Base-by-base conservation (phyloP, 352 stramenopile genomes). In the Halophytophthora polymorphica region DNA sequence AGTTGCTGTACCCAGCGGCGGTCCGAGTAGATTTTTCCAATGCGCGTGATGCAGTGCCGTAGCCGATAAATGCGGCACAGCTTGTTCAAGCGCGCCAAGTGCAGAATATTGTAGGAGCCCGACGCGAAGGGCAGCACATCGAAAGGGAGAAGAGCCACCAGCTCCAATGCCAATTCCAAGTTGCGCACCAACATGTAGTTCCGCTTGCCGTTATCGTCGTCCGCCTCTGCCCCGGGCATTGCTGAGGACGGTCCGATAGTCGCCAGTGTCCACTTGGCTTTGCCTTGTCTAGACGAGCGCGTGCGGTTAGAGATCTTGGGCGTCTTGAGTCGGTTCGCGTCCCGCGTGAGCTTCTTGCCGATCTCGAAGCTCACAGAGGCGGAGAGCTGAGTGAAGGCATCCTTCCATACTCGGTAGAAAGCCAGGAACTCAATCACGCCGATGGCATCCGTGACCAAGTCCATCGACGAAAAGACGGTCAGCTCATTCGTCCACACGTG, bases 21-120 rank as follows among this genome's bases (percentile, higher is more conserved):
- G 11, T 78, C 64, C 8, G 75, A 79, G 36, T 87, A 85, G 41
- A 88, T 79, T 1, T 55, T 71, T 1, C 57, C 53, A 18, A 90
- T 45, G 12, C 69, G 66, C 13, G 61, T 53, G 2, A 89, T 25
- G n/a, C 64, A 77, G 0, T 56, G 43, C 1, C 21, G 39, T 12
- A 90, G 28, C 15, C 73, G 66, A 41, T 83, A 77, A 14, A 81
- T n/a, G 0, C 77, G 76, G 12, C 73, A 75, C 0, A 93, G 43
- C 42, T 93, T 93, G 2, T 65, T 69, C 17, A 88, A 18, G 0
- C 82, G 75, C 15, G 78, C 60, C 4, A 90, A 19, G 40, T 93
- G 82, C 0, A 90, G 50, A 6, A 64, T 34, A 36, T 90, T 90
- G 48, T 68, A 79, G 25, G 66, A 49, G 1, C 56, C 41, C 1